Evolutionary conservation across 2,329 filamentous ascomycete genomes (phyloP).

Genomic region (Rhinocladiella similis): DNA sequence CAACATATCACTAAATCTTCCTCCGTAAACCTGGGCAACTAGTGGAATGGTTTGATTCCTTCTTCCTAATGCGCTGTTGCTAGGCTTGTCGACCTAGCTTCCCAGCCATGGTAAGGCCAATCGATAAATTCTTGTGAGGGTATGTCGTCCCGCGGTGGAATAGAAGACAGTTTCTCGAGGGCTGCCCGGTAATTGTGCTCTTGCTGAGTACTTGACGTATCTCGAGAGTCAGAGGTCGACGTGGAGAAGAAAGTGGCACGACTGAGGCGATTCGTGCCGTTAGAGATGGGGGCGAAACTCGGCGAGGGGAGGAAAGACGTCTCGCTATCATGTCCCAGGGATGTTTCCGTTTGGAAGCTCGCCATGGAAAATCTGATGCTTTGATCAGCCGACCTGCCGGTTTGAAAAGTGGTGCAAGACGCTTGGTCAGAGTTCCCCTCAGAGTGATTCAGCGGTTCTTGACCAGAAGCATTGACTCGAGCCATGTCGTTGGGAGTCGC

Average conservation of each 20-base stretch:
- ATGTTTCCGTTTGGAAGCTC: slow-evolving; percentile 23
- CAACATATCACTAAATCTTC: neutral
- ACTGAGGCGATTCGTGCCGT: slow-evolving; percentile 11
- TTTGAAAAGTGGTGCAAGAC: slow-evolving; percentile 28
- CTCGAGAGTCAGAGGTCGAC: slow-evolving; percentile 16
- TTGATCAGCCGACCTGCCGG: slow-evolving; percentile 18
- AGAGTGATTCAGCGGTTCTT: slow-evolving; percentile 4
- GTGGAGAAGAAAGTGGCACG: slow-evolving; percentile 24
- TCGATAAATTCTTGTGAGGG: slow-evolving; percentile 30
- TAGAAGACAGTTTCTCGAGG: slow-evolving; percentile 23
- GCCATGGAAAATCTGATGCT: slow-evolving; percentile 24
- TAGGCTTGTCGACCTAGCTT: slow-evolving; percentile 11
- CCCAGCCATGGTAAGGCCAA: slow-evolving; percentile 28
- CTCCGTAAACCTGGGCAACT: neutral
- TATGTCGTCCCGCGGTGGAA: slow-evolving; percentile 25
- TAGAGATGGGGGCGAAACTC: neutral
- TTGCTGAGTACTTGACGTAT: slow-evolving; percentile 12
- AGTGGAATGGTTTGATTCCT: neutral
- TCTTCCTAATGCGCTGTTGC: slow-evolving; percentile 18
- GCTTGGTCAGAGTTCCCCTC: slow-evolving; percentile 18
- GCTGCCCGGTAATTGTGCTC: slow-evolving; percentile 20
- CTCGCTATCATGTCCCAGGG: slow-evolving; percentile 16
- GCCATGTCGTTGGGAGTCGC: neutral
- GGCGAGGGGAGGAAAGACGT: slow-evolving; percentile 12
- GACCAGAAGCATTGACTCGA: neutral